Evolutionary conservation across 371 early-diverging fungal species (phyloP), one percentile per base, ranked within the genome.

Genomic region (Apophysomyces elegans): DNA sequence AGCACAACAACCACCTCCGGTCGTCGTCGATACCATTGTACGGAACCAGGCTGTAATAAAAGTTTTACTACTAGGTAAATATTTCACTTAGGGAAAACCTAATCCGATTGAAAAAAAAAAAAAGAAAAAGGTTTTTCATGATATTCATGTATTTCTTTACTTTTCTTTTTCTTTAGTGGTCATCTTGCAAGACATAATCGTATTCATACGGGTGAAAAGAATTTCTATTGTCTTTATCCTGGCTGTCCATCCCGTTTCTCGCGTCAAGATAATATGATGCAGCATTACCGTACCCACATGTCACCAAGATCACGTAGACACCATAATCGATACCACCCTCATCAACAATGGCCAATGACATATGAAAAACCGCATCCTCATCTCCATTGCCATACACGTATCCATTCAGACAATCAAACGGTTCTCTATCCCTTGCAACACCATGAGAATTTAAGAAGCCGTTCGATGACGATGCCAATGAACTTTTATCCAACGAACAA

Each of bases 131-230:
- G 32, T 26, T 26, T 26, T 26, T 2, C 32, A 26, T 26, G 32
- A 2, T 26, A 26, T 26, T 26, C 32, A 26, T 26, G 32, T 26
- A 26, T 2, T 41, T 26, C 26, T 26, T 26, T 18, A 18, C 26
- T 26, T 26, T 41, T 46, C 18, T 21, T 47, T 9, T 8, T 38
- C 7, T 46, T 18, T 68, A 92, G 92, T 79, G 91, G 91, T 2
- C 92, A 95, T 78, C 79, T 96, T 63, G 92, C 94, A 56, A 84
- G 96, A 56, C 95, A 96, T 75, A 87, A 91, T 74, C 83, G 94
- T 54, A 94, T 95, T 58, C 96, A 95, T 71, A 95, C 96, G 0
- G 95, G 95, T 37, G 95, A 95, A 72, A 94, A 91, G 74, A 95
- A 95, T 43, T 95, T 90, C 72, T 78, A 84, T 36, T 96, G 97